Evolutionary conservation across 148 eudicot genomes (phyloP).

Genomic region (Dysphania ambrosioides): DNA sequence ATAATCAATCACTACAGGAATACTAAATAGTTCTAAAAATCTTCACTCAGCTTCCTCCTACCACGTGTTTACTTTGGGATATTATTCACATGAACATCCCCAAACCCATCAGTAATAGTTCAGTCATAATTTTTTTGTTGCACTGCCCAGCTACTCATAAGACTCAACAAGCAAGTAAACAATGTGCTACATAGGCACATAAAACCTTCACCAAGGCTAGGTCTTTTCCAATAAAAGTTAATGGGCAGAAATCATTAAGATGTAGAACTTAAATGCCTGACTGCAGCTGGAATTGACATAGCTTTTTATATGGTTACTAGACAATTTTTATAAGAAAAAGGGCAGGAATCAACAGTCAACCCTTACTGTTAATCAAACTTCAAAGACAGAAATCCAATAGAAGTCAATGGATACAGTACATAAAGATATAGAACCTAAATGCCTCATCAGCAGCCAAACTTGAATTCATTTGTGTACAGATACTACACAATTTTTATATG

Average conservation of each 20-base stretch:
- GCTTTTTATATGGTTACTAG: neutral
- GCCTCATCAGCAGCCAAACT: neutral
- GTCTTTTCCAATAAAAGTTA: neutral
- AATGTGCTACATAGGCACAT: neutral
- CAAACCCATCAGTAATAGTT: too few species aligned
- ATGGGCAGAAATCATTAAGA: neutral
- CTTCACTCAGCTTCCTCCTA: neutral
- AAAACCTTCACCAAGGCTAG: neutral
- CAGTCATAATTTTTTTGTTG: neutral
- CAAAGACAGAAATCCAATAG: neutral
- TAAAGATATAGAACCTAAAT: neutral
- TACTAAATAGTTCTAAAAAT: neutral
- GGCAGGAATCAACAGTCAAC: neutral
- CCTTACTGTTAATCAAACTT: neutral
- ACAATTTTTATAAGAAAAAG: too few species aligned
- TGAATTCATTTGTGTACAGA: too few species aligned
- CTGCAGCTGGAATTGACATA: neutral
- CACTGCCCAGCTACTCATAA: neutral
- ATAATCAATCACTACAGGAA: neutral
- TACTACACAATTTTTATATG: too few species aligned
- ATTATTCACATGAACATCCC: neutral
- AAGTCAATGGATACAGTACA: neutral
- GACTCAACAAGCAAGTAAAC: neutral
- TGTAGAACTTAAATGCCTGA: neutral
- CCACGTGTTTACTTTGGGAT: neutral